Evolutionary conservation across 2,329 filamentous ascomycete genomes (phyloP).

Genomic region (Penicillium sp.): DNA sequence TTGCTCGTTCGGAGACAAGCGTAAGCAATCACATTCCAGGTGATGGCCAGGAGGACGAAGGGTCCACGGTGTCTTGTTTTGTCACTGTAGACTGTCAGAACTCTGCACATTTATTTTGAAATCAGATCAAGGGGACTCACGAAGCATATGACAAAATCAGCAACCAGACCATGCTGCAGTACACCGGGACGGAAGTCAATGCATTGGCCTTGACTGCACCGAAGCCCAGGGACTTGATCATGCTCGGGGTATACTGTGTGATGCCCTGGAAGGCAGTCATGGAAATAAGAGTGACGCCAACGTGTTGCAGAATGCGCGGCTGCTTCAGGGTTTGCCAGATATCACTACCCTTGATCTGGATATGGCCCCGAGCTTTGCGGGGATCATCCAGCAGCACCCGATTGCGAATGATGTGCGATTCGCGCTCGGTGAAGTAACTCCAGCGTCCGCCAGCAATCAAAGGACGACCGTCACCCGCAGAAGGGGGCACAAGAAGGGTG

Average conservation of each 20-base stretch:
- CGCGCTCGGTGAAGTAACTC: conserved; percentile 47
- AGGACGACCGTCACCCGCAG: conserved; percentile 37
- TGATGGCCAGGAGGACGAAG: conserved; percentile 34
- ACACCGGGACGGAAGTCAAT: conserved; percentile 54
- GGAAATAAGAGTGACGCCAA: conserved; percentile 49
- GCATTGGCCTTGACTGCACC: conserved; percentile 53
- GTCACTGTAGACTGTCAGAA: conserved; percentile 26
- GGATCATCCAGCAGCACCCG: conserved; percentile 50
- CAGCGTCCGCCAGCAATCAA: conserved; percentile 39
- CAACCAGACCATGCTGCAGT: conserved; percentile 30
- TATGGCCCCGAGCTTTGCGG: conserved; percentile 35
- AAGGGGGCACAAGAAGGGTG: conserved; percentile 43
- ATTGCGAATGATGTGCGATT: conserved; percentile 44
- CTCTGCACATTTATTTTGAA: too few species aligned
- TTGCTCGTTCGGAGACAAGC: conserved; percentile 32
- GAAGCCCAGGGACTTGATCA: conserved; percentile 58
- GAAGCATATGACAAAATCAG: conserved; percentile 25
- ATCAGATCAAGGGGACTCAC: conserved; percentile 16
- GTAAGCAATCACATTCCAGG: conserved; percentile 44
- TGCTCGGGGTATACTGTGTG: conserved; percentile 57
- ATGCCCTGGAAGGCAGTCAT: conserved; percentile 52
- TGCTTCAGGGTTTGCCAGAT: conserved; percentile 42
- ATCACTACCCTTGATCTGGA: conserved; percentile 40
- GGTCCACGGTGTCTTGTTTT: conserved; percentile 36
- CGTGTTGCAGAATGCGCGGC: conserved; percentile 56